Percentiles rank a stretch among this genome's conserved stretches.
Conservation (phyloP, 75 land plant genomes). For the Pinus tabuliformis region DNA sequence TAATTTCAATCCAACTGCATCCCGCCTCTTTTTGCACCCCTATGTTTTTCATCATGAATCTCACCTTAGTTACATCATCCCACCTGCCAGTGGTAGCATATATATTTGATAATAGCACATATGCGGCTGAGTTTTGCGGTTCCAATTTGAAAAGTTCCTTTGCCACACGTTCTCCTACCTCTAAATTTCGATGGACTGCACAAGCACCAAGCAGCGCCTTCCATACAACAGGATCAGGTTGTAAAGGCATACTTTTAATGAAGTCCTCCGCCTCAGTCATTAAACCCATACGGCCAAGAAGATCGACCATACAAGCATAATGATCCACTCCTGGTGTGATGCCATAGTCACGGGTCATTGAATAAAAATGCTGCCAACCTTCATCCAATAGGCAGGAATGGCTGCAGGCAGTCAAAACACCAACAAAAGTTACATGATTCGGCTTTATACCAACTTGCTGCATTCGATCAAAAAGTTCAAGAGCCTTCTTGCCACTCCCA, state of each 20-base stretch:
- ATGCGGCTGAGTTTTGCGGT: slow-evolving; percentile 60
- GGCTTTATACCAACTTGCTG: slow-evolving; percentile 42
- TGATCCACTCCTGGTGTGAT: slow-evolving; percentile 56
- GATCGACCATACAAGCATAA: slow-evolving; percentile 71
- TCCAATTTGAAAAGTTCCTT: slow-evolving; percentile 39
- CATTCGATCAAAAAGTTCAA: slow-evolving; percentile 52
- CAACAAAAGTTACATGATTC: slow-evolving; percentile 73
- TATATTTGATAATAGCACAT: slow-evolving; percentile 49
- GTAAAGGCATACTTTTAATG: slow-evolving; percentile 51
- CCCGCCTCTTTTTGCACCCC: slow-evolving; percentile 48
- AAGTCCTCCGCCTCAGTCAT: slow-evolving; percentile 61
- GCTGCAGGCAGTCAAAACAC: slow-evolving; percentile 72
- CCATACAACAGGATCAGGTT: slow-evolving; percentile 72
- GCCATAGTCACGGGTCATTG: slow-evolving; percentile 36
- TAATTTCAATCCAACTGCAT: slow-evolving; percentile 45
- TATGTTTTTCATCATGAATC: slow-evolving; percentile 42
- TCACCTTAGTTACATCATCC: slow-evolving; percentile 38
- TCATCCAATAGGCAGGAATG: slow-evolving; percentile 57
- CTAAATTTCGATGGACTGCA: slow-evolving; percentile 26
- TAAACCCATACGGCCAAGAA: slow-evolving; percentile 68
- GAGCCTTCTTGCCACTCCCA: slow-evolving; percentile 53
- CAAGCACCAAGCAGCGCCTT: slow-evolving; percentile 66
- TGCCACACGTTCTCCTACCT: slow-evolving; percentile 48
- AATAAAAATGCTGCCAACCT: slow-evolving; percentile 54
- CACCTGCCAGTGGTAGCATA: slow-evolving; percentile 54